These are phyloP conservation scores for Xanthoparmelia taractica DNA, from an alignment of 495 filamentous ascomycete genomes.

Conservation along the genomic window DNA sequence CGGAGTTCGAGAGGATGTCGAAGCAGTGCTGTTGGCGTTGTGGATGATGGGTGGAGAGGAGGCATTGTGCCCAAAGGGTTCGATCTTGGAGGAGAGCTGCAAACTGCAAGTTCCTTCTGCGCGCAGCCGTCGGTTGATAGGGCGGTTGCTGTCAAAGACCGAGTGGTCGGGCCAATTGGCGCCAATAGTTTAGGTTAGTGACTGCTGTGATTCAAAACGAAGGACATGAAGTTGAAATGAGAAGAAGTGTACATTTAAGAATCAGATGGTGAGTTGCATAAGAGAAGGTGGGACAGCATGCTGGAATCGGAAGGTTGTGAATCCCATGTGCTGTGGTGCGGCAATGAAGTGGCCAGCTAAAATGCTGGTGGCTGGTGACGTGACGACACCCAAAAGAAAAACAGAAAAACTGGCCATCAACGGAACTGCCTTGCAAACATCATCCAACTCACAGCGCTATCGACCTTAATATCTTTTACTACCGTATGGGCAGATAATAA, in stretches of 20 bases:
- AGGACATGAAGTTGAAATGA: slow-evolving; percentile 23
- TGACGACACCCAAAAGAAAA: no score
- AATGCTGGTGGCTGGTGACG: not conserved
- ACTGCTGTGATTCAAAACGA: slow-evolving; percentile 17
- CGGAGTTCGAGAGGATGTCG: slow-evolving; percentile 20
- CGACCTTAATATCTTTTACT: no score
- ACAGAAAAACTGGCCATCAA: no score
- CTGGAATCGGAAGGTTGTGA: slow-evolving; percentile 14
- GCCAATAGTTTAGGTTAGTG: not conserved
- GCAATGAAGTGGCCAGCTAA: slow-evolving; percentile 12
- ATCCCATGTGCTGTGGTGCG: slow-evolving; percentile 1
- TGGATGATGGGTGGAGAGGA: slow-evolving; percentile 11
- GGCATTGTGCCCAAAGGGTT: slow-evolving; percentile 13
- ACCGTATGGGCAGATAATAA: no score
- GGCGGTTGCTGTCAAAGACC: slow-evolving; percentile 8
- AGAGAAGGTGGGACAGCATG: slow-evolving; percentile 1
- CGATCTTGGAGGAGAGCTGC: not conserved
- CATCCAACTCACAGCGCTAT: not conserved
- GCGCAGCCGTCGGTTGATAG: slow-evolving; percentile 10
- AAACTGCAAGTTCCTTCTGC: slow-evolving; percentile 3
- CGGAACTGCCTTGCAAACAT: not conserved
- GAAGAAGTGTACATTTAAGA: slow-evolving; percentile 11
- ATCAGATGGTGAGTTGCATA: slow-evolving; percentile 7
- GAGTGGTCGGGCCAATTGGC: not conserved
- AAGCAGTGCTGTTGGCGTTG: slow-evolving; percentile 7